Conservation (phyloP, 2,329 filamentous ascomycete species). For the Teratosphaeria epicoccoides region DNA sequence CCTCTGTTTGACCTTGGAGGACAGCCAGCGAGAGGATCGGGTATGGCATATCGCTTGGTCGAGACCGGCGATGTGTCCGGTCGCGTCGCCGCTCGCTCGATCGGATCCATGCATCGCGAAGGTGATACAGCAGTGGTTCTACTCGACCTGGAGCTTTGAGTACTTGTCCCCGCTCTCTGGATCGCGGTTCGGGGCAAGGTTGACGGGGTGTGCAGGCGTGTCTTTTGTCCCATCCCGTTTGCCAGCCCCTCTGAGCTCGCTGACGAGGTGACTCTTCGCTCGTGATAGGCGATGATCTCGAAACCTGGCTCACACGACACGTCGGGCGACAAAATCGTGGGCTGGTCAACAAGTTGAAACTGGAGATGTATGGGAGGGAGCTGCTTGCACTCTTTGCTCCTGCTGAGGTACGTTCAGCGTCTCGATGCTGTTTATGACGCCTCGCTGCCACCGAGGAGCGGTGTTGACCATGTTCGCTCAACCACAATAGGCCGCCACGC, state of each 20-base stretch:
- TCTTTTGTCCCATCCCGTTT: no score
- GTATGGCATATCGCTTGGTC: background rate
- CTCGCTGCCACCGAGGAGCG: no score
- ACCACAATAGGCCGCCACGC: background rate
- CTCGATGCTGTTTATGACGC: no score
- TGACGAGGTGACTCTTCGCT: background rate
- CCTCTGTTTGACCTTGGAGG: background rate
- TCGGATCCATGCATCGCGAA: background rate
- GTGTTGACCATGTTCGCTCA: background rate
- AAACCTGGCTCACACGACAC: background rate
- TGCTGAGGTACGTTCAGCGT: no score
- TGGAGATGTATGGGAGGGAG: constrained; percentile 6
- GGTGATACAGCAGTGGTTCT: background rate
- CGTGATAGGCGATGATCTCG: constrained; percentile 1
- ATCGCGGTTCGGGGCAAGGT: background rate
- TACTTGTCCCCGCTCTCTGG: background rate
- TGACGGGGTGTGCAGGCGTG: background rate
- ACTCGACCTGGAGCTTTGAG: background rate
- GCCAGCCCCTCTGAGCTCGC: background rate
- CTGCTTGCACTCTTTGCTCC: constrained; percentile 6
- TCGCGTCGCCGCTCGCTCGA: background rate
- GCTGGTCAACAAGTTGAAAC: constrained; percentile 1
- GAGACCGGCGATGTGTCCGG: background rate
- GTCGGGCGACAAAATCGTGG: background rate
- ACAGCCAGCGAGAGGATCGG: background rate